These are phyloP conservation scores for Aspergillus asperescens DNA, from an alignment of 495 filamentous ascomycete species.

Conservation along the genomic window DNA sequence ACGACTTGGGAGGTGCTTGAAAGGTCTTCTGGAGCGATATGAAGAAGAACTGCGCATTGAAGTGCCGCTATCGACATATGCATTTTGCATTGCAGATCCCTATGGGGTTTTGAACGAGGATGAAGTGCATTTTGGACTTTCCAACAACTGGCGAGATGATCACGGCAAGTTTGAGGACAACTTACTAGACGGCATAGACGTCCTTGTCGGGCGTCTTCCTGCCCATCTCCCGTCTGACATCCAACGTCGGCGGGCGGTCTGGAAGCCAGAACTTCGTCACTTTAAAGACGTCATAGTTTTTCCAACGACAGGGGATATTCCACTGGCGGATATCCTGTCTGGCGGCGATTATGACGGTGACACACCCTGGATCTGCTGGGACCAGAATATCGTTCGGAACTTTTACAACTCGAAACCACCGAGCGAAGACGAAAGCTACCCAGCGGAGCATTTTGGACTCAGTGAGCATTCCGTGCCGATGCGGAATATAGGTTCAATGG, in stretches of 20 bases:
- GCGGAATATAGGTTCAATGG: constrained; percentile 24
- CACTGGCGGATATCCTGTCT: constrained; percentile 75
- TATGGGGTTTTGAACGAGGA: constrained; percentile 61
- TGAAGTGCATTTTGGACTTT: constrained; percentile 79
- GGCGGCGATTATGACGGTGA: constrained; percentile 97
- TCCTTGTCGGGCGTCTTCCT: constrained; percentile 81
- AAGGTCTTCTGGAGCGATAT: constrained; percentile 49
- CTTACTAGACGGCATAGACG: constrained; percentile 60
- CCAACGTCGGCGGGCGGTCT: constrained; percentile 62
- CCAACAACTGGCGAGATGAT: constrained; percentile 52
- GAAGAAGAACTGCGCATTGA: constrained; percentile 63
- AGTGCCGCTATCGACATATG: constrained; percentile 68
- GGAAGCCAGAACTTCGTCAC: constrained; percentile 61
- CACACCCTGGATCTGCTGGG: constrained; percentile 87
- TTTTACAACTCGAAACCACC: constrained; percentile 69
- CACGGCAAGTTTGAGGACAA: constrained; percentile 55
- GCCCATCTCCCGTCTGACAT: constrained; percentile 79
- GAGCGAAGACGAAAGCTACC: constrained; percentile 23
- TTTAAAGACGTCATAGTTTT: constrained; percentile 88
- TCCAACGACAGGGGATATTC: constrained; percentile 58
- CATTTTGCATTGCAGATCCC: constrained; percentile 80
- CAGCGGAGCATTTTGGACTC: constrained; percentile 53
- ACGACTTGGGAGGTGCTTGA: constrained; percentile 49
- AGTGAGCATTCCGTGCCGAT: constrained; percentile 48
- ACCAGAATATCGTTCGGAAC: constrained; percentile 62